Percentiles rank a stretch among this genome's conserved stretches.
Conservation (phyloP, 2,329 filamentous ascomycete species). For the Cercospora zeina region DNA sequence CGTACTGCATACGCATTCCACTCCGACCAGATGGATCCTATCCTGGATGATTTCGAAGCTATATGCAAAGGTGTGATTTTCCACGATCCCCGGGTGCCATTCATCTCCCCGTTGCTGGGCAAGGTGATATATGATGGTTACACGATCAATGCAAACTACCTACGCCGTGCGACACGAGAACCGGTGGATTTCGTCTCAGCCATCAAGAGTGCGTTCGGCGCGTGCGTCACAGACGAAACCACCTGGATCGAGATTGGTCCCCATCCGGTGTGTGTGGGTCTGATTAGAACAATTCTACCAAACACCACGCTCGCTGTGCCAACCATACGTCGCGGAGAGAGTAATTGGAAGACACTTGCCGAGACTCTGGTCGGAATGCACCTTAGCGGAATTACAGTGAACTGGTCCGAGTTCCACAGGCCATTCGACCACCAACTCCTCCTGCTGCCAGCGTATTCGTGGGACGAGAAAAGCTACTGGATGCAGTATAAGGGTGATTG, state of each 20-base stretch:
- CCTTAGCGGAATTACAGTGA: no score
- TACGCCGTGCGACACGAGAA: constrained; percentile 37
- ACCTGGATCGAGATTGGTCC: constrained; percentile 52
- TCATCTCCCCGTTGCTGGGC: constrained; percentile 34
- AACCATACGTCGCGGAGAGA: constrained; percentile 19
- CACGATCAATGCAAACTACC: background rate
- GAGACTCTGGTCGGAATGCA: no score
- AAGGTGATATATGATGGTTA: background rate
- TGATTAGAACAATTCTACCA: constrained; percentile 22
- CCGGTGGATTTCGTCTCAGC: constrained; percentile 44
- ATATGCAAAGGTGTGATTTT: constrained; percentile 29
- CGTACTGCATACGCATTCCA: constrained; percentile 41
- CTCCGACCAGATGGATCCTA: constrained; percentile 38
- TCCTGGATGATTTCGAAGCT: constrained; percentile 33
- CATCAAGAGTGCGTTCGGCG: constrained; percentile 28
- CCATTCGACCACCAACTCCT: constrained; percentile 55
- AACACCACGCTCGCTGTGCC: constrained; percentile 35
- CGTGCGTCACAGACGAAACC: no score
- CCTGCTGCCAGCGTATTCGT: no score
- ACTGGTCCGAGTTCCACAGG: constrained; percentile 60
- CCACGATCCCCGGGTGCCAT: constrained; percentile 35
- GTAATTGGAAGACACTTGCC: constrained; percentile 53
- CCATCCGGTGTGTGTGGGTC: constrained; percentile 43
- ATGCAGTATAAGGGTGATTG: constrained; percentile 41
- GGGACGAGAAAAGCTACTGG: constrained; percentile 43